Conservation (phyloP, 306 rosid genomes). For the Pyrus bretschneideri region DNA sequence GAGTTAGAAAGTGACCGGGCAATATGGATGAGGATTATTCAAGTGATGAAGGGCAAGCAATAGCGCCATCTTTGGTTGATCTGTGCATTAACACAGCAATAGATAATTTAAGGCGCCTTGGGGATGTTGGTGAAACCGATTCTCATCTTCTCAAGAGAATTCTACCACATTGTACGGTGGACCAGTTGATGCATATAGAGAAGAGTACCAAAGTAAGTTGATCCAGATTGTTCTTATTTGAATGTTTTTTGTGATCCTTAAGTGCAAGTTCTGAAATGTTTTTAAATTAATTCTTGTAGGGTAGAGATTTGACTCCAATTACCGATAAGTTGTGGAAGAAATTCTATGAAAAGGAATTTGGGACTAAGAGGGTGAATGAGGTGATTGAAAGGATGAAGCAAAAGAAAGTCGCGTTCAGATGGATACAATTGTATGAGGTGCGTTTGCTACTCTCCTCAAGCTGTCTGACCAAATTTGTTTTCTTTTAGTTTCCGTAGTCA, state of each 20-base stretch:
- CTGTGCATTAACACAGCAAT: conserved; percentile 61
- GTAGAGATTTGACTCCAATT: conserved; percentile 64
- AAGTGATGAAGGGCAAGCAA: conserved; percentile 4
- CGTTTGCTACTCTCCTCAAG: neutral
- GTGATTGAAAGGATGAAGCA: conserved; percentile 51
- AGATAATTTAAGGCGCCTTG: conserved; percentile 75
- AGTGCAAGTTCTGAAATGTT: conserved; percentile 4
- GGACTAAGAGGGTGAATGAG: conserved; percentile 1
- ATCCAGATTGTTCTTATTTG: neutral
- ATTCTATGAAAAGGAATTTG: conserved; percentile 58
- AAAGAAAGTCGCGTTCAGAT: conserved; percentile 43
- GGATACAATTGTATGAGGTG: conserved; percentile 76
- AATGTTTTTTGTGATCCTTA: neutral
- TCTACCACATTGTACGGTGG: conserved; percentile 65
- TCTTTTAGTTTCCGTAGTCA: neutral
- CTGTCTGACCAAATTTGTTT: neutral
- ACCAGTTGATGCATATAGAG: conserved; percentile 72
- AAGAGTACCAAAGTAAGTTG: conserved; percentile 60
- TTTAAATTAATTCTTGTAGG: conserved; percentile 35
- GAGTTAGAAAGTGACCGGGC: conserved; percentile 29
- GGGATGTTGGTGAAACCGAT: conserved; percentile 75
- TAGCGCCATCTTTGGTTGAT: conserved; percentile 55
- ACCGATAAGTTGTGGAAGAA: conserved; percentile 73
- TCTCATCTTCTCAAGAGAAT: conserved; percentile 54
- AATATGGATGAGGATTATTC: conserved; percentile 5